A percentile compares a stretch with the other conserved stretches of the same genome.
These are phyloP conservation scores for Penicillium crustosum DNA, from an alignment of 2,329 filamentous ascomycete species.

Conservation along the genomic window DNA sequence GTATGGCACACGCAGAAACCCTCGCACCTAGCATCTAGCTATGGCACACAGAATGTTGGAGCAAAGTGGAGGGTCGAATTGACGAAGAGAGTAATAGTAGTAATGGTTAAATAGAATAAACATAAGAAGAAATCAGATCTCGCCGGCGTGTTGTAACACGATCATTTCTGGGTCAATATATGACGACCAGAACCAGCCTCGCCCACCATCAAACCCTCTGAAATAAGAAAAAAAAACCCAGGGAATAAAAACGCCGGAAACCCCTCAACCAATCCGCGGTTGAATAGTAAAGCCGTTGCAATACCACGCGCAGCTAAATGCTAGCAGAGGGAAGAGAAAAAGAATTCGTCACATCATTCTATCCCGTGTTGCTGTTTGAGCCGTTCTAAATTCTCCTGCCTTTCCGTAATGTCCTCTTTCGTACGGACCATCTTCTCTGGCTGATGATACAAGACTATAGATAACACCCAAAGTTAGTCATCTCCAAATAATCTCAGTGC, in stretches of 20 bases:
- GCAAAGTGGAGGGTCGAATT: constrained; percentile 13
- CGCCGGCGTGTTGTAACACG: constrained; percentile 4
- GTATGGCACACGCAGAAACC: too few relatives aligned
- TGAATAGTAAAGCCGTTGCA: constrained; percentile 31
- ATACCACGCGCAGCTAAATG: constrained; percentile 33
- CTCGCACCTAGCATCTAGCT: neutral
- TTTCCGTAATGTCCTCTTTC: constrained; percentile 89
- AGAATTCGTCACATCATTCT: constrained; percentile 66
- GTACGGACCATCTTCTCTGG: constrained; percentile 78
- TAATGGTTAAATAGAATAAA: constrained; percentile 19
- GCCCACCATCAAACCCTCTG: constrained; percentile 29
- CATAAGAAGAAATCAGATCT: constrained; percentile 18
- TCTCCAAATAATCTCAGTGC: neutral
- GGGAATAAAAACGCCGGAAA: constrained; percentile 42
- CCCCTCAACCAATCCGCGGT: constrained; percentile 40
- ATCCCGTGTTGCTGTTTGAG: constrained; percentile 98
- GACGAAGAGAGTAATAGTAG: constrained; percentile 11
- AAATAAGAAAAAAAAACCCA: constrained; percentile 34
- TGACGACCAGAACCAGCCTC: constrained; percentile 19
- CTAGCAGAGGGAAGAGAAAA: constrained; percentile 36
- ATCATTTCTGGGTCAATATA: constrained; percentile 10
- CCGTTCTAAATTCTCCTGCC: constrained; percentile 96
- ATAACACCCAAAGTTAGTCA: neutral
- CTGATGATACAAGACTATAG: constrained; percentile 68
- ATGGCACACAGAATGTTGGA: neutral